Evolutionary conservation across 1,139 yeast genomes (phyloP).

Genomic region (Candida tropicalis): DNA sequence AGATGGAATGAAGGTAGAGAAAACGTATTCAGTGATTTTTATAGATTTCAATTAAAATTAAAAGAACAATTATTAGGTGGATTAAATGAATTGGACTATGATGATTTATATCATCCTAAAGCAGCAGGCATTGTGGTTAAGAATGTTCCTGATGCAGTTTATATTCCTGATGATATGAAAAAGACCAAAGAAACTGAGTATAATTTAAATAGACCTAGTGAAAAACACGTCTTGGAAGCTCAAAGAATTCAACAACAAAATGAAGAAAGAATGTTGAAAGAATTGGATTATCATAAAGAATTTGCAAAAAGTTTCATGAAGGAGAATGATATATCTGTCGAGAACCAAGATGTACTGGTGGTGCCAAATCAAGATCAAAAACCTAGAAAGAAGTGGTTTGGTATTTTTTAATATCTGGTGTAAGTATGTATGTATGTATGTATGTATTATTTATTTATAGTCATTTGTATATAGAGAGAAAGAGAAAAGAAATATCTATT

Average conservation of each 20-base stretch:
- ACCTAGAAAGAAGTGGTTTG: constrained; percentile 37
- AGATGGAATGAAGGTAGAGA: constrained; percentile 88
- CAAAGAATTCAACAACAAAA: constrained; percentile 68
- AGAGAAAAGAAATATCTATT: not conserved
- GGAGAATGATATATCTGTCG: constrained; percentile 22
- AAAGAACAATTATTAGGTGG: constrained; percentile 55
- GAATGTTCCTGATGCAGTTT: constrained; percentile 46
- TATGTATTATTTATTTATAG: not conserved
- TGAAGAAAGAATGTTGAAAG: constrained; percentile 66
- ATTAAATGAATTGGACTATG: constrained; percentile 59
- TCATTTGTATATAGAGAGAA: not conserved
- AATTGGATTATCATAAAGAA: constrained; percentile 43
- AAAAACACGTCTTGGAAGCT: constrained; percentile 75
- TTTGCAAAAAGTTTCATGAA: constrained; percentile 35
- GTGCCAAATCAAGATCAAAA: not conserved
- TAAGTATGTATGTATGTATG: not conserved
- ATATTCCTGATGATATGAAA: constrained; percentile 42
- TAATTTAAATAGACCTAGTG: constrained; percentile 70
- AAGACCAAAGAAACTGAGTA: constrained; percentile 43
- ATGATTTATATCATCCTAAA: constrained; percentile 58
- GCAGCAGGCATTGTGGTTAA: constrained; percentile 36
- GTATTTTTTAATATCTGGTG: constrained; percentile 27
- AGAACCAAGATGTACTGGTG: not conserved
- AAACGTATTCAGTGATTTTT: constrained; percentile 69
- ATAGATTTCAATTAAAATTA: constrained; percentile 58